A percentile compares a stretch with the other conserved stretches of the same genome.
phyloP scores from a whole-genome alignment of 495 filamentous ascomycete species.

The Neurospora sp. region DNA sequence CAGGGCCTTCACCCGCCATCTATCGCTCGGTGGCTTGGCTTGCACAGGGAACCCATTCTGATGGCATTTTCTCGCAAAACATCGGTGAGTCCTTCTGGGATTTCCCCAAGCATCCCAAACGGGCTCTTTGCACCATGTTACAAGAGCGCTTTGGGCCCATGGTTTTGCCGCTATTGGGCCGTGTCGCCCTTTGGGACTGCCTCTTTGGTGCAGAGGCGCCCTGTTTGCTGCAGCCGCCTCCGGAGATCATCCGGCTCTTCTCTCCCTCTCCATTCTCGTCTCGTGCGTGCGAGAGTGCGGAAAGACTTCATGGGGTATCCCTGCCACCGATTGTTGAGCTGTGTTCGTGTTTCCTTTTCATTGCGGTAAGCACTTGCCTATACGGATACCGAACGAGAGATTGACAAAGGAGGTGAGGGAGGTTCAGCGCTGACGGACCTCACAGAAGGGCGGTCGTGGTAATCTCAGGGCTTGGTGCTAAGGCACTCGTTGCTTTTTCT shows the following conservation, averaged over 20 bases:
- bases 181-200: conserved; percentile 5
- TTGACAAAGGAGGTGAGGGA: neutral
- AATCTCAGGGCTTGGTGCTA: neutral
- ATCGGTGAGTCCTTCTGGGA: neutral
- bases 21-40: neutral
- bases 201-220: conserved; percentile 11
- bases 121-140: conserved; percentile 1
- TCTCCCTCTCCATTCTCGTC: conserved; percentile 4
- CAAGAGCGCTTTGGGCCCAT: conserved; percentile 4
- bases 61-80: neutral
- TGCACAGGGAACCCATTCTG: neutral
- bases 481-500: conserved; percentile 3
- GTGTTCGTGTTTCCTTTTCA: conserved; percentile 1
- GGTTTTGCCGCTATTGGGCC: conserved; percentile 10
- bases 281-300: neutral
- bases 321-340: neutral
- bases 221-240: conserved; percentile 6
- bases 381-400: neutral
- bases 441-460: neutral
- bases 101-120: conserved; percentile 9
- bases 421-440: neutral
- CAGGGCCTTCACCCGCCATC: neutral
- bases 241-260: conserved; percentile 10
- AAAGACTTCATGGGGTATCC: conserved; percentile 3
- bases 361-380: neutral